Percentiles rank a stretch among this genome's conserved stretches.
phyloP scores from a whole-genome alignment of 1,284 basidiomycete species.

The Marasmius sp. region DNA sequence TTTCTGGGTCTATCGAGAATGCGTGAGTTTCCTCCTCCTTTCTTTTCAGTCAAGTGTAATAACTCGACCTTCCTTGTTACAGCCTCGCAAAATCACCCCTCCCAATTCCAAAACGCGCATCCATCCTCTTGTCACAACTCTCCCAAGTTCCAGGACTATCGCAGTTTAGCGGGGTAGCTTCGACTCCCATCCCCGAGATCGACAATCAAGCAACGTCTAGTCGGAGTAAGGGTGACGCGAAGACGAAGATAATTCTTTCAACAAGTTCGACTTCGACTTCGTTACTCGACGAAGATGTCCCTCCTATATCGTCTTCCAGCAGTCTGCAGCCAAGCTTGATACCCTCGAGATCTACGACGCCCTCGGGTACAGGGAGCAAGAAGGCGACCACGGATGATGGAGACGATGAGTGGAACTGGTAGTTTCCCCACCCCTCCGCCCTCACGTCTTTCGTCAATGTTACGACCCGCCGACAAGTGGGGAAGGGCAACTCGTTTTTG shows the following conservation, averaged over 20 bases:
- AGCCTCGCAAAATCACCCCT: not conserved
- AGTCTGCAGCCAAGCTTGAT: not conserved
- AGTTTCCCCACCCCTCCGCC: no score
- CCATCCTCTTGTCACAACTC: constrained; percentile 13
- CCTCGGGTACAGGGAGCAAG: not conserved
- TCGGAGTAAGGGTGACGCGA: not conserved
- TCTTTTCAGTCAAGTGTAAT: no score
- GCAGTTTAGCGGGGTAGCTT: not conserved
- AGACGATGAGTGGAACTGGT: constrained; percentile 16
- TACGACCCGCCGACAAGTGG: no score
- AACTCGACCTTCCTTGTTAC: not conserved
- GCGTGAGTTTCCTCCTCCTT: no score
- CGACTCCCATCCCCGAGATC: not conserved
- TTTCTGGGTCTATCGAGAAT: no score
- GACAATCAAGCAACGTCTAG: not conserved
- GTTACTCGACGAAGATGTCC: not conserved
- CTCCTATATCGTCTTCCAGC: not conserved
- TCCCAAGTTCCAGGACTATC: constrained; percentile 1
- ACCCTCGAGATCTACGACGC: not conserved
- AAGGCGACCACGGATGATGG: constrained; percentile 6
- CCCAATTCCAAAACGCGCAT: constrained; percentile 15
- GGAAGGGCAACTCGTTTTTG: no score
- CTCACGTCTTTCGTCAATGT: no score
- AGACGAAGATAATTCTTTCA: no score
- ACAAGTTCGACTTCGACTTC: not conserved